phyloP scores from a whole-genome alignment of 345 rosid genomes.

The Iberis pinnata region DNA sequence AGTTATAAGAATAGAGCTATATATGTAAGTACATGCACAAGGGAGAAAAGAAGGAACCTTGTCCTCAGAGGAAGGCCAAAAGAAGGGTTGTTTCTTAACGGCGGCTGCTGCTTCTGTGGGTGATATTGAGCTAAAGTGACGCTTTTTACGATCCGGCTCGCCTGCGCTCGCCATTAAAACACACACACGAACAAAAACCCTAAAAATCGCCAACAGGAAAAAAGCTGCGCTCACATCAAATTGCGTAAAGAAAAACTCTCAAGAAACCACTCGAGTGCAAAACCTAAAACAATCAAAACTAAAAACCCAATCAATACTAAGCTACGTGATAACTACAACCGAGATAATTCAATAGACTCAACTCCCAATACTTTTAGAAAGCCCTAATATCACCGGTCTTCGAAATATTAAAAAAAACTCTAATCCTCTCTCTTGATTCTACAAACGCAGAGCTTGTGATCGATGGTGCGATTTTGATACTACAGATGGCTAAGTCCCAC shows the following conservation, averaged over 20 bases:
- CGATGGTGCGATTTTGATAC: slow-evolving; percentile 13
- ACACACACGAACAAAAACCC: slow-evolving; percentile 30
- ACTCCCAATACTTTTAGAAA: background rate
- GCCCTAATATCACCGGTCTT: slow-evolving; percentile 21
- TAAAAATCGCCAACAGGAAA: slow-evolving; percentile 24
- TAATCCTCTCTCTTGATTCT: background rate
- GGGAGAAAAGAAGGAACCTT: slow-evolving; percentile 32
- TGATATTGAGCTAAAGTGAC: slow-evolving; percentile 68
- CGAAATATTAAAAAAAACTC: slow-evolving; percentile 5
- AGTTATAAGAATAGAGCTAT: background rate
- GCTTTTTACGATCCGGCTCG: slow-evolving; percentile 85
- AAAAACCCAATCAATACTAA: too few relatives aligned
- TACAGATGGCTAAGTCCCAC: slow-evolving; percentile 9
- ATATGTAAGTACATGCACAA: slow-evolving; percentile 14
- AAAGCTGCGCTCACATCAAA: slow-evolving; percentile 26
- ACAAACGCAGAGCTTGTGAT: slow-evolving; percentile 5
- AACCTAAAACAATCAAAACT: slow-evolving; percentile 12
- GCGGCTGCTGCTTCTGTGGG: slow-evolving; percentile 62
- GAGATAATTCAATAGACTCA: slow-evolving; percentile 10
- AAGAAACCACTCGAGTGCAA: background rate
- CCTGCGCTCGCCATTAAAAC: slow-evolving; percentile 80
- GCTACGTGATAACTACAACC: slow-evolving; percentile 19
- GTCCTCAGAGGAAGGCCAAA: slow-evolving; percentile 65
- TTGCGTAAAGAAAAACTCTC: background rate
- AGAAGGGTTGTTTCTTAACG: slow-evolving; percentile 60